These are phyloP conservation scores for Herpetospermum pedunculosum DNA, from an alignment of 306 rosid genomes.

Conservation along the genomic window DNA sequence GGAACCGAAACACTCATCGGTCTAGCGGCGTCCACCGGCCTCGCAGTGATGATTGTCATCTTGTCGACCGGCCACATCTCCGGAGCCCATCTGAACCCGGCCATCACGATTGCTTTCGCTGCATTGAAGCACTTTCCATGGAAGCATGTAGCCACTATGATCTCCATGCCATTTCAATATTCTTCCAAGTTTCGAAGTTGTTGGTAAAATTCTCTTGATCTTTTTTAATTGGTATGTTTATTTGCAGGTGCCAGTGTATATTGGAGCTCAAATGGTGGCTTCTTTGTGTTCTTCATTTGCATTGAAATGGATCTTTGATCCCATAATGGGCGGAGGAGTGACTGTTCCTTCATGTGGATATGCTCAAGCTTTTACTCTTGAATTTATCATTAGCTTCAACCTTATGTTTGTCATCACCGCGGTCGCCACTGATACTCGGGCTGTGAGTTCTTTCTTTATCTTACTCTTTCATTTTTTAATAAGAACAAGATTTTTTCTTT, in stretches of 20 bases:
- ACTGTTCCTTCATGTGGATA: slow-evolving; percentile 64
- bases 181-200: background rate
- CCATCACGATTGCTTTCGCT: slow-evolving; percentile 77
- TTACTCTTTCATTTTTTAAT: background rate
- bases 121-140: slow-evolving; percentile 82
- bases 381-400: slow-evolving; percentile 64
- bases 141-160: slow-evolving; percentile 38
- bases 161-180: background rate
- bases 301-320: slow-evolving; percentile 54
- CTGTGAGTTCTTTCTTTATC: slow-evolving; percentile 28
- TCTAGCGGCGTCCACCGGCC: slow-evolving; percentile 58
- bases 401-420: slow-evolving; percentile 97
- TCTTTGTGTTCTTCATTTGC: slow-evolving; percentile 61
- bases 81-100: slow-evolving; percentile 87
- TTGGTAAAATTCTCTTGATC: background rate
- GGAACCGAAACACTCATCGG: slow-evolving; percentile 59
- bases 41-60: slow-evolving; percentile 68
- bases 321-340: slow-evolving; percentile 72
- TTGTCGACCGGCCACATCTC: slow-evolving; percentile 80
- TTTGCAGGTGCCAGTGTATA: slow-evolving; percentile 62
- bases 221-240: background rate
- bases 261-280: slow-evolving; percentile 64
- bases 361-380: slow-evolving; percentile 71
- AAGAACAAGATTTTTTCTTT: no score
- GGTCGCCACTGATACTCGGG: slow-evolving; percentile 80